phyloP scores from a whole-genome alignment of 2,329 filamentous ascomycete species.

The Ophiostoma sp. region DNA sequence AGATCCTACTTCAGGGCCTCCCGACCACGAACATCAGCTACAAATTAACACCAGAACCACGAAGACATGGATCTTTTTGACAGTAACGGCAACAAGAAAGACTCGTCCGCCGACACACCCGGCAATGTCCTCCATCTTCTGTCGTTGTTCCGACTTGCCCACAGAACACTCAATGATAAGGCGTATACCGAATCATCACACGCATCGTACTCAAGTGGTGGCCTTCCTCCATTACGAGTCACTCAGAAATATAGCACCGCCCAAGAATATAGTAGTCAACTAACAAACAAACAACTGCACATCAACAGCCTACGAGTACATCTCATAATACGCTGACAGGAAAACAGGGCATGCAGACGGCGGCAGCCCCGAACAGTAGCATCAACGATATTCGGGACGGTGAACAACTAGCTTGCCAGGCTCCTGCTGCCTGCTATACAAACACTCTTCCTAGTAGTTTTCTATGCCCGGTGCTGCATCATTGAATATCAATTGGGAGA shows the following conservation, averaged over 20 bases:
- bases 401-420: neutral
- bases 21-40: neutral
- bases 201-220: neutral
- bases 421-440: neutral
- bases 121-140: neutral
- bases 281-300: too few relatives aligned
- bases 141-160: conserved; percentile 12
- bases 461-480: neutral
- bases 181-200: conserved; percentile 8
- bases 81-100: neutral
- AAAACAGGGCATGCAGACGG: too few relatives aligned
- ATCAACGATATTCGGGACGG: neutral
- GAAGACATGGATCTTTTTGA: neutral
- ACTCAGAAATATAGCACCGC: too few relatives aligned
- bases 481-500: neutral
- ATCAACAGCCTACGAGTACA: too few relatives aligned
- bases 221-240: neutral
- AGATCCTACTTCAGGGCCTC: neutral
- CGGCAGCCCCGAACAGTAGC: neutral
- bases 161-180: conserved; percentile 19
- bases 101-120: neutral
- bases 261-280: too few relatives aligned
- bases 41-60: neutral
- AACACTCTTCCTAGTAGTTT: neutral
- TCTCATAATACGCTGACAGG: too few relatives aligned